A percentile compares a stretch with the other conserved stretches of the same genome.
Evolutionary conservation across 2,329 filamentous ascomycete genomes (phyloP).

Genomic region (Scleromitrula shiraiana): DNA sequence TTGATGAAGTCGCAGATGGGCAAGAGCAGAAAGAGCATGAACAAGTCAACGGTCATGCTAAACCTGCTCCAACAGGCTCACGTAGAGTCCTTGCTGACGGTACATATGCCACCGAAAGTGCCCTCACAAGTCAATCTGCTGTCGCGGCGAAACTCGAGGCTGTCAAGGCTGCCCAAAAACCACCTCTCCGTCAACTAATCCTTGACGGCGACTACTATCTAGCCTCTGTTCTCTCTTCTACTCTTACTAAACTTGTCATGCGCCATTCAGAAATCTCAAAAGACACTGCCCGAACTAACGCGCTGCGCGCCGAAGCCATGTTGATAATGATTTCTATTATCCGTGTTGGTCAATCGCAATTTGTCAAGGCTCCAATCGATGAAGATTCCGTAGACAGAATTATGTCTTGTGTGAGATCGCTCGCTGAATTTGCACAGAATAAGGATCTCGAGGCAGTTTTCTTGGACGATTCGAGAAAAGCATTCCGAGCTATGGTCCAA

Average conservation of each 20-base stretch:
- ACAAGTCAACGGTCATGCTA: slow-evolving; percentile 74
- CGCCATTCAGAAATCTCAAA: slow-evolving; percentile 88
- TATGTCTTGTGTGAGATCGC: slow-evolving; percentile 91
- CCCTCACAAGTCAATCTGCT: slow-evolving; percentile 85
- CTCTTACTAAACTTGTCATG: slow-evolving; percentile 96
- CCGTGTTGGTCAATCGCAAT: slow-evolving; percentile 95
- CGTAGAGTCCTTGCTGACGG: slow-evolving; percentile 91
- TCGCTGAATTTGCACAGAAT: slow-evolving; percentile 82
- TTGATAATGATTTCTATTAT: slow-evolving; percentile 99
- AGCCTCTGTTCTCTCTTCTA: slow-evolving; percentile 89
- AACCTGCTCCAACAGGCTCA: slow-evolving; percentile 73
- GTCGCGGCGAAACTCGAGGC: slow-evolving; percentile 88
- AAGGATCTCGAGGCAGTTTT: slow-evolving; percentile 90
- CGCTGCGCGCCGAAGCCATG: slow-evolving; percentile 93
- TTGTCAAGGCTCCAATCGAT: slow-evolving; percentile 94
- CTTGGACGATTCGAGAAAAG: slow-evolving; percentile 88
- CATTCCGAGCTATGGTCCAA: slow-evolving; percentile 94
- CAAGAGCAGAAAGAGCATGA: slow-evolving; percentile 53
- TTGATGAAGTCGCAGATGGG: slow-evolving; percentile 73
- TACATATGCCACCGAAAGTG: slow-evolving; percentile 95
- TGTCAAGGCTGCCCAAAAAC: slow-evolving; percentile 94
- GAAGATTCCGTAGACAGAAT: slow-evolving; percentile 98
- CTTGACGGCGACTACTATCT: slow-evolving; percentile 97
- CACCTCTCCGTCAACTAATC: slow-evolving; percentile 87
- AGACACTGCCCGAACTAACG: slow-evolving; percentile 81